phyloP scores from a whole-genome alignment of 345 rosid genomes.

The Populus deltoides region DNA sequence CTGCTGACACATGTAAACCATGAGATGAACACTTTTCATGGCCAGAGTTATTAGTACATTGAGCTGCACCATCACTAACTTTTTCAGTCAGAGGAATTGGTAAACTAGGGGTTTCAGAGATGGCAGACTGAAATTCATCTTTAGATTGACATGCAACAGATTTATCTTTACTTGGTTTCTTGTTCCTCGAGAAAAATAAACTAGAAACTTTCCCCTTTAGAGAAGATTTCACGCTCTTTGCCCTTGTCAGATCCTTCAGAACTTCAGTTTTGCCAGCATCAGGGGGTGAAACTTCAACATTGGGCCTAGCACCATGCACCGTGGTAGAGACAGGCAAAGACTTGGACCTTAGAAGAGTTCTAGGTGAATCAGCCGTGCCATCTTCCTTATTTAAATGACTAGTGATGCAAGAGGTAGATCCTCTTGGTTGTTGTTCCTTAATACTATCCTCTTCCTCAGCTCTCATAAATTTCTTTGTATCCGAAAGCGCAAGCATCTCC shows the following conservation, averaged over 20 bases:
- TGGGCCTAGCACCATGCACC: conserved; percentile 40
- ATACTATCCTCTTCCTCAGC: conserved; percentile 38
- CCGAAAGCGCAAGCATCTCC: conserved; percentile 91
- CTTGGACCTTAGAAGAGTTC: conserved; percentile 62
- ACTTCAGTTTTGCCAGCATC: conserved; percentile 37
- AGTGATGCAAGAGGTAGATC: conserved; percentile 49
- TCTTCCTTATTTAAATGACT: conserved; percentile 47
- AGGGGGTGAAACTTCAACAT: conserved; percentile 42
- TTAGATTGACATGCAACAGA: conserved; percentile 29
- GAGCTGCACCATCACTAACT: conserved; percentile 23
- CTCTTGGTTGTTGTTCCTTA: conserved; percentile 43
- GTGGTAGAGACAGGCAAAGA: conserved; percentile 71
- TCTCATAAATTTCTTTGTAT: conserved; percentile 39
- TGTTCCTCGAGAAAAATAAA: conserved; percentile 71
- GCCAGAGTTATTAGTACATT: conserved; percentile 24
- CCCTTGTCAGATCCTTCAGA: conserved; percentile 47
- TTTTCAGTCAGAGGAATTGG: conserved; percentile 33
- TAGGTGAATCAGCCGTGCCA: conserved; percentile 39
- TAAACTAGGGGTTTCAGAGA: conserved; percentile 34
- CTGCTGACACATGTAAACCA: conserved; percentile 28
- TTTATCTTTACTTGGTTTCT: conserved; percentile 61
- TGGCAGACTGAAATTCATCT: conserved; percentile 34
- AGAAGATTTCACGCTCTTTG: conserved; percentile 60
- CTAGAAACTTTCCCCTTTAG: conserved; percentile 69
- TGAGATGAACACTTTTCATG: conserved; percentile 41